Conservation (phyloP, 768 basidiomycete genomes). For the Termitomyces sp. region DNA sequence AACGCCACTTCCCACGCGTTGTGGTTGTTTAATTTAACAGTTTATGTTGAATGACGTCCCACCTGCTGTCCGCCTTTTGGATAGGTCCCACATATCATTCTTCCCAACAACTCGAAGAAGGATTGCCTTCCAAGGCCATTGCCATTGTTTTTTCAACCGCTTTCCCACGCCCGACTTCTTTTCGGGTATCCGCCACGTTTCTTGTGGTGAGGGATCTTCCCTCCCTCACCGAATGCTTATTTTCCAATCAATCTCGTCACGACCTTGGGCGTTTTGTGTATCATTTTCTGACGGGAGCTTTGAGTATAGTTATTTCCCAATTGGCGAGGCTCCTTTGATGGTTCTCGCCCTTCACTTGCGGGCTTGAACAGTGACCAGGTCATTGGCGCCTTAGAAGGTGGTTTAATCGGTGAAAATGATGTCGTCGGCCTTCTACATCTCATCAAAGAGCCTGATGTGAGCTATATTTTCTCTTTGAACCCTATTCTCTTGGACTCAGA, state of each 20-base stretch:
- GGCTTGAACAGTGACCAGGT: slow-evolving; percentile 55
- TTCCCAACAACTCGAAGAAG: not conserved
- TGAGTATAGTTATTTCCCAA: slow-evolving; percentile 63
- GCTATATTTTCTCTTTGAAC: slow-evolving; percentile 15
- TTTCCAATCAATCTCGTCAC: not conserved
- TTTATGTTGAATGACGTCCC: not conserved
- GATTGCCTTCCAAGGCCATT: not conserved
- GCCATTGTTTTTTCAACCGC: not conserved
- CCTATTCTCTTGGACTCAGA: slow-evolving; percentile 8
- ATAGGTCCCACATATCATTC: no score
- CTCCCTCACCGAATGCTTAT: not conserved
- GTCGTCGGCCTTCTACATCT: slow-evolving; percentile 61
- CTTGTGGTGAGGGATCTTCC: not conserved
- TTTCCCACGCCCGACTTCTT: not conserved
- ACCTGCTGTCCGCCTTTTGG: not conserved
- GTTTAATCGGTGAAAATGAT: slow-evolving; percentile 63
- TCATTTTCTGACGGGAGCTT: not conserved
- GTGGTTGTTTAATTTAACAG: not conserved
- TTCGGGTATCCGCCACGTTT: not conserved
- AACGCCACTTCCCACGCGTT: not conserved
- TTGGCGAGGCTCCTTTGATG: slow-evolving; percentile 74
- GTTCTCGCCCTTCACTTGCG: slow-evolving; percentile 59
- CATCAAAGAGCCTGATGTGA: slow-evolving; percentile 72
- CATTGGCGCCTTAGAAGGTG: slow-evolving; percentile 54
- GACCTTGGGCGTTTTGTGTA: not conserved